Conservation (phyloP, 2,329 filamentous ascomycete species). For the Orbilia brochopaga region DNA sequence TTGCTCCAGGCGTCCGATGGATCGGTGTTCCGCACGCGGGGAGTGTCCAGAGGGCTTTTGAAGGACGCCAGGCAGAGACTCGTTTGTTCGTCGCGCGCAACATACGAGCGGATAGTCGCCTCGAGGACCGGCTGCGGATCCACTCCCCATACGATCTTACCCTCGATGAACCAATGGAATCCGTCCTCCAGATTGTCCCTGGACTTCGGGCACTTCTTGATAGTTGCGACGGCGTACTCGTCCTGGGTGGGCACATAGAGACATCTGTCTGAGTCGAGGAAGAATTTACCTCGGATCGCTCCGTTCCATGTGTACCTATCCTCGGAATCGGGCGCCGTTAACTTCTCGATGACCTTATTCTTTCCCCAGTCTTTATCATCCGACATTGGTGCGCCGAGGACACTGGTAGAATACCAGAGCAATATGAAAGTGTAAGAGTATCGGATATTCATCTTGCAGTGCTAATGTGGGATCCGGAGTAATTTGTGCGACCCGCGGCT, state of each 20-base stretch:
- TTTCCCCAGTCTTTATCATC: slow-evolving; percentile 20
- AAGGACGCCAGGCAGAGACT: slow-evolving; percentile 15
- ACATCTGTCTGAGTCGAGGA: neutral
- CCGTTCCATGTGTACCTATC: slow-evolving; percentile 21
- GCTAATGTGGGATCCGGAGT: no score
- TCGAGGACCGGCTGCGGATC: slow-evolving; percentile 19
- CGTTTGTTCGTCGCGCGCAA: no score
- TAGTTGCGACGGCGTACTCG: neutral
- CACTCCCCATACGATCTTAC: neutral
- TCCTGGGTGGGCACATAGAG: neutral
- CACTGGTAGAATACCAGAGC: neutral
- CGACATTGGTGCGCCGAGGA: neutral
- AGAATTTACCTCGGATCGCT: slow-evolving; percentile 13
- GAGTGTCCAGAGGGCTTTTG: slow-evolving; percentile 1
- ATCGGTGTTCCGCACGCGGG: neutral
- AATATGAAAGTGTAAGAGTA: neutral
- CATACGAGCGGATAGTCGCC: slow-evolving; percentile 12
- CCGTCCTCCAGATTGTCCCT: neutral
- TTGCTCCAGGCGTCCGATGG: neutral
- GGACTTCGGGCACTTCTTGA: slow-evolving; percentile 19
- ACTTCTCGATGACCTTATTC: slow-evolving; percentile 6
- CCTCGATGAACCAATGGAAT: slow-evolving; percentile 32
- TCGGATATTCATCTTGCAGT: no score
- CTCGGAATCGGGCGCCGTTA: neutral
- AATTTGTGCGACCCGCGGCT: no score